Conservation (phyloP, 495 filamentous ascomycete genomes). For the Parathielavia appendiculata region DNA sequence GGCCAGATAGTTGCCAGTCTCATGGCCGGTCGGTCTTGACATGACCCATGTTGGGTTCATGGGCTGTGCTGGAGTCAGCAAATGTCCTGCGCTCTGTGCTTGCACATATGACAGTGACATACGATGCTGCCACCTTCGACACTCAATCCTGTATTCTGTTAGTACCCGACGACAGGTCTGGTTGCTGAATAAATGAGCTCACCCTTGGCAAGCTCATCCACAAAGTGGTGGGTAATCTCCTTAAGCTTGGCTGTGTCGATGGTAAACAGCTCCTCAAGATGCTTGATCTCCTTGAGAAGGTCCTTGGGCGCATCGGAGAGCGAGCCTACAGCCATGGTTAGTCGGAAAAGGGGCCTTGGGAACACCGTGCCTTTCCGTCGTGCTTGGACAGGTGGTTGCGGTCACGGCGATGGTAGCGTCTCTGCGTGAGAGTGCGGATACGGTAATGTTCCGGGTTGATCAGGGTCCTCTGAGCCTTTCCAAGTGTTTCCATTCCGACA, state of each 20-base stretch:
- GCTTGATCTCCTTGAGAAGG: constrained; percentile 75
- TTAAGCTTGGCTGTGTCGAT: constrained; percentile 77
- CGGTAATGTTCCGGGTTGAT: constrained; percentile 15
- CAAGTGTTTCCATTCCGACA: constrained; percentile 12
- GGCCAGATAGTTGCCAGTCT: constrained; percentile 86
- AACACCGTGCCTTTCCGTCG: constrained; percentile 27
- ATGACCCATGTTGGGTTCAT: constrained; percentile 99
- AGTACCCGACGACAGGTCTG: background rate
- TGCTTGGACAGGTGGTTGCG: constrained; percentile 17
- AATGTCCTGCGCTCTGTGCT: background rate
- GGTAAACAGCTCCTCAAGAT: constrained; percentile 80
- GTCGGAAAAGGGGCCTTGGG: constrained; percentile 5
- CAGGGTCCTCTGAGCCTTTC: constrained; percentile 19
- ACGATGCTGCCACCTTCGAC: constrained; percentile 91
- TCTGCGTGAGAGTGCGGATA: constrained; percentile 7
- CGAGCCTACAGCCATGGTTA: constrained; percentile 33
- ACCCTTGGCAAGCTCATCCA: constrained; percentile 85
- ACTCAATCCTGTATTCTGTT: constrained; percentile 56
- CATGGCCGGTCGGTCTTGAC: constrained; percentile 82
- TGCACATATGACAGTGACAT: constrained; percentile 33
- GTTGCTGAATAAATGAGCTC: constrained; percentile 6
- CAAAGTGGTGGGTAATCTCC: constrained; percentile 81
- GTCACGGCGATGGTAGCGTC: constrained; percentile 14
- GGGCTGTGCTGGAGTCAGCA: constrained; percentile 52
- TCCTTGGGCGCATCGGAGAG: constrained; percentile 65